Evolutionary conservation across 768 basidiomycete species (phyloP).

Genomic region (Artomyces pyxidatus): DNA sequence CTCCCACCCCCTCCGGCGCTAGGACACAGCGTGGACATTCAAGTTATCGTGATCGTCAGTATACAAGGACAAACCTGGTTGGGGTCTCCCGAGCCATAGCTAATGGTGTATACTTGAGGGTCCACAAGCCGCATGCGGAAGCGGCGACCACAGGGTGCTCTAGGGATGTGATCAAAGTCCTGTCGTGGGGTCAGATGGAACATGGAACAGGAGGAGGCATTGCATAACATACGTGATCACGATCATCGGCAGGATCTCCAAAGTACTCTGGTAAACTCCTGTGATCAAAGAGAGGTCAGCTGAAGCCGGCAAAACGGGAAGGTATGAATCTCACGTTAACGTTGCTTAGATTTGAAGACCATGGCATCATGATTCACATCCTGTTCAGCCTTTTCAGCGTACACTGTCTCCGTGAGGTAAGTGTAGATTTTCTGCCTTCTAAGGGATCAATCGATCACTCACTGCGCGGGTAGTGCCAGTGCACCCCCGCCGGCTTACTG

Average conservation of each 20-base stretch:
- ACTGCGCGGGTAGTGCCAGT: slow-evolving; percentile 71
- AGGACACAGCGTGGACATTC: neutral
- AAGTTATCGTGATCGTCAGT: neutral
- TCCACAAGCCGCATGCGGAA: slow-evolving; percentile 32
- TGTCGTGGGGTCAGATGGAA: slow-evolving; percentile 11
- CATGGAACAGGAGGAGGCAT: no score
- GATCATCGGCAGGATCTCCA: slow-evolving; percentile 27
- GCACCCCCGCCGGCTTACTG: slow-evolving; percentile 46
- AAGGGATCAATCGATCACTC: no score
- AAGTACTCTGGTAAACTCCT: slow-evolving; percentile 63
- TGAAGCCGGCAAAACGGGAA: neutral
- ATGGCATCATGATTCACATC: slow-evolving; percentile 42
- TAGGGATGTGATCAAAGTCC: slow-evolving; percentile 34
- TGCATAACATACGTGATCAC: slow-evolving; percentile 14
- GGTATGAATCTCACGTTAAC: slow-evolving; percentile 26
- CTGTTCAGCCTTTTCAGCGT: slow-evolving; percentile 58
- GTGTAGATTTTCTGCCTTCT: no score
- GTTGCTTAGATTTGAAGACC: slow-evolving; percentile 67
- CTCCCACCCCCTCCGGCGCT: no score
- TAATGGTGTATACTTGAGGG: slow-evolving; percentile 34
- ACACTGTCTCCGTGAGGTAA: no score
- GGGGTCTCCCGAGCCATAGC: slow-evolving; percentile 39
- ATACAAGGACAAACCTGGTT: slow-evolving; percentile 23
- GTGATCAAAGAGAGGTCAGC: neutral
- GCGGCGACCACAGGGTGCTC: slow-evolving; percentile 36